phyloP scores from a whole-genome alignment of 257 asterid species.

The Paulownia fortunei region DNA sequence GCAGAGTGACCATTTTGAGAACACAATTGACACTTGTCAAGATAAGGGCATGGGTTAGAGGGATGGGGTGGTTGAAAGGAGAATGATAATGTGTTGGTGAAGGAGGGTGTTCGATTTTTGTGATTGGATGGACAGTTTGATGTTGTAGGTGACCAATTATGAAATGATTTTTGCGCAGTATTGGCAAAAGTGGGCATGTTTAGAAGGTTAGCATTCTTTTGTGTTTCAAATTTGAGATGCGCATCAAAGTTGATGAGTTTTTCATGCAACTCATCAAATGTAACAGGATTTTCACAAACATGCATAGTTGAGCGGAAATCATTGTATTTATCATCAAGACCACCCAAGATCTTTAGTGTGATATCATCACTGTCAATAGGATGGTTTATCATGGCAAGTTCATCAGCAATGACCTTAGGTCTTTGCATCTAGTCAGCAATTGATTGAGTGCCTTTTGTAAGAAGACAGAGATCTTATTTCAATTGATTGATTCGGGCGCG shows the following conservation, averaged over 20 bases:
- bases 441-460: neutral
- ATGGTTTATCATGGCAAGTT: neutral
- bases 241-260: neutral
- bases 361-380: neutral
- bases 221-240: neutral
- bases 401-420: neutral
- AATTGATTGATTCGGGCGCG: neutral
- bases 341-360: neutral
- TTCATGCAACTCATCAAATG: neutral
- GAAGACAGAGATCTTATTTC: neutral
- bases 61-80: neutral
- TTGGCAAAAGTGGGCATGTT: neutral
- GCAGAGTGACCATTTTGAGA: neutral
- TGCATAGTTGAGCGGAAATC: neutral
- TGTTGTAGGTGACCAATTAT: neutral
- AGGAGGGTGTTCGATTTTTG: neutral
- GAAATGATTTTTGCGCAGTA: neutral
- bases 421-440: neutral
- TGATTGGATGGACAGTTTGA: neutral
- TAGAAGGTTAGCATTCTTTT: neutral
- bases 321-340: neutral
- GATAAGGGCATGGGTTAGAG: neutral
- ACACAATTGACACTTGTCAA: neutral
- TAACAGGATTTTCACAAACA: neutral
- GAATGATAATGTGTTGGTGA: neutral